phyloP scores from a whole-genome alignment of 371 early-diverging fungal genomes.

The Fennellomyces sp. region DNA sequence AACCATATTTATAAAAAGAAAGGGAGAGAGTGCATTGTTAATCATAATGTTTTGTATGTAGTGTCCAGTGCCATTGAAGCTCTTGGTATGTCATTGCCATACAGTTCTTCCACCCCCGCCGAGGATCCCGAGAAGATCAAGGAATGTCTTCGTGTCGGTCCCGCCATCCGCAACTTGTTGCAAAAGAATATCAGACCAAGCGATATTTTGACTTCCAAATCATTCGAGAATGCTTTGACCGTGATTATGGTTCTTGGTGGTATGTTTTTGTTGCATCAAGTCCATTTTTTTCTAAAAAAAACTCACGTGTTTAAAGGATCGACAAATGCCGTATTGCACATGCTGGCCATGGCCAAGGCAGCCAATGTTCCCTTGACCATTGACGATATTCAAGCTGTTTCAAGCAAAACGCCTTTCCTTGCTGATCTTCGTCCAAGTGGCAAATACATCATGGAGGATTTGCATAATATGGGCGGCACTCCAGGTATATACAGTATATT shows the following conservation, averaged over 20 bases:
- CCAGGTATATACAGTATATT: slow-evolving; percentile 61
- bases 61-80: slow-evolving; percentile 97
- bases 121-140: slow-evolving; percentile 80
- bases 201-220: slow-evolving; percentile 92
- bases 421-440: slow-evolving; percentile 96
- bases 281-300: not conserved
- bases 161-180: slow-evolving; percentile 82
- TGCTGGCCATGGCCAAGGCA: slow-evolving; percentile 92
- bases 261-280: slow-evolving; percentile 7
- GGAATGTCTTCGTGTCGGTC: slow-evolving; percentile 87
- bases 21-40: too few species aligned
- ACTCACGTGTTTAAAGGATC: slow-evolving; percentile 57
- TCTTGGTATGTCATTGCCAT: slow-evolving; percentile 94
- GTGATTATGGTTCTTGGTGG: slow-evolving; percentile 92
- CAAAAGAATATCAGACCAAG: slow-evolving; percentile 89
- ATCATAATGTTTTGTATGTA: slow-evolving; percentile 16
- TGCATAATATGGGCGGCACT: slow-evolving; percentile 87
- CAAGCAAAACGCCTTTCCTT: slow-evolving; percentile 84
- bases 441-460: slow-evolving; percentile 94
- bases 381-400: slow-evolving; percentile 91
- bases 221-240: slow-evolving; percentile 95
- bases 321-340: slow-evolving; percentile 96
- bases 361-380: slow-evolving; percentile 79
- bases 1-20: not conserved
- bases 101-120: slow-evolving; percentile 92